phyloP scores from a whole-genome alignment of 2,329 filamentous ascomycete species.

The Sclerotinia nivalis region DNA sequence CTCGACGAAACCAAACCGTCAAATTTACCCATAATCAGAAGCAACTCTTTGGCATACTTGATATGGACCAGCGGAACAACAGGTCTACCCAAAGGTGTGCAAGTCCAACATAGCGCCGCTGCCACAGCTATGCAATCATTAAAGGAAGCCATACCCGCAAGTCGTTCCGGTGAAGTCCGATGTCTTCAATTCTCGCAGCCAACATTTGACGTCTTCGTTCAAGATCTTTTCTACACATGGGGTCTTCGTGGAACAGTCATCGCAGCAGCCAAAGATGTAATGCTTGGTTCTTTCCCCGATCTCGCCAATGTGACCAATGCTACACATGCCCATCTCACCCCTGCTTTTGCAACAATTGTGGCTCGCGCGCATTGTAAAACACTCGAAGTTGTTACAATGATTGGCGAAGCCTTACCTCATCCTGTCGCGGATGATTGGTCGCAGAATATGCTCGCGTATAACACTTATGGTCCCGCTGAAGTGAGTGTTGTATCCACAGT shows the following conservation, averaged over 20 bases:
- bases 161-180: not conserved
- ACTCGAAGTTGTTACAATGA: slow-evolving; percentile 13
- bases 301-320: slow-evolving; percentile 3
- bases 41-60: slow-evolving; percentile 27
- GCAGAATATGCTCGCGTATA: not conserved
- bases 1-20: not conserved
- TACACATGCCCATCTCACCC: slow-evolving; percentile 16
- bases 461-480: slow-evolving; percentile 22
- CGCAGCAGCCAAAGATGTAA: slow-evolving; percentile 14
- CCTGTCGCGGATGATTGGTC: slow-evolving; percentile 34
- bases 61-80: slow-evolving; percentile 31
- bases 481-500: slow-evolving; percentile 28
- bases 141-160: not conserved
- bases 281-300: slow-evolving; percentile 13
- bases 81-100: slow-evolving; percentile 31
- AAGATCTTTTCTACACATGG: slow-evolving; percentile 18
- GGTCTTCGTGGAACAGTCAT: slow-evolving; percentile 15
- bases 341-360: slow-evolving; percentile 15
- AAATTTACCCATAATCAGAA: not conserved
- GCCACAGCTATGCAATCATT: slow-evolving; percentile 12
- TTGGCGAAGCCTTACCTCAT: slow-evolving; percentile 16
- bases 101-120: slow-evolving; percentile 26
- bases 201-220: slow-evolving; percentile 17
- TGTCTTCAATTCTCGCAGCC: slow-evolving; percentile 16
- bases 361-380: slow-evolving; percentile 2